Conservation (phyloP, 805 yeast species). For the Yamadazyma paraphyllophila region DNA sequence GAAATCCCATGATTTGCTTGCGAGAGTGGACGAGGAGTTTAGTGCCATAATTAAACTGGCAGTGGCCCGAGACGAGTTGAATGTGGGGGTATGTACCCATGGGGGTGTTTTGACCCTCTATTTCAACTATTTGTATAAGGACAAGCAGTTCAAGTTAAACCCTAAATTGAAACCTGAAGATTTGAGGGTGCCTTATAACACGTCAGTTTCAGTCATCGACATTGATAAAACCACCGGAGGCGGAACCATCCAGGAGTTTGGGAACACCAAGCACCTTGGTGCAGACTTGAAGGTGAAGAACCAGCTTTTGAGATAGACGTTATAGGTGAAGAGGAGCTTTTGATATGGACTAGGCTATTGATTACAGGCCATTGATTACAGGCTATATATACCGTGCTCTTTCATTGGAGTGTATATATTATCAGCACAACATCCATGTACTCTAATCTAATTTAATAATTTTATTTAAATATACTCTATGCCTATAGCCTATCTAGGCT, state of each 20-base stretch:
- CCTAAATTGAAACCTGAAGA: slow-evolving; percentile 37
- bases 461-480: no score
- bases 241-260: slow-evolving; percentile 54
- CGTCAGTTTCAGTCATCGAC: slow-evolving; percentile 70
- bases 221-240: slow-evolving; percentile 37
- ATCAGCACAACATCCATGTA: no score
- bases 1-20: slow-evolving; percentile 40
- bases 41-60: slow-evolving; percentile 39
- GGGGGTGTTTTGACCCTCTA: slow-evolving; percentile 77
- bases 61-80: slow-evolving; percentile 32
- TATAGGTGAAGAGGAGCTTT: neutral
- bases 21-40: slow-evolving; percentile 51
- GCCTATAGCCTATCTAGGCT: no score
- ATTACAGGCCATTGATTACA: no score
- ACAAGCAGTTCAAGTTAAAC: slow-evolving; percentile 35
- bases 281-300: slow-evolving; percentile 51
- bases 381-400: no score
- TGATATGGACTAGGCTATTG: no score
- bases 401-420: no score
- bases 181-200: slow-evolving; percentile 66
- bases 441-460: neutral
- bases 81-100: slow-evolving; percentile 67
- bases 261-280: slow-evolving; percentile 69
- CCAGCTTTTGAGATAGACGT: slow-evolving; percentile 43
- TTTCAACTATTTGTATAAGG: slow-evolving; percentile 47